Base-by-base conservation (phyloP, 1,284 basidiomycete species). In the Cerioporus squamosus region DNA sequence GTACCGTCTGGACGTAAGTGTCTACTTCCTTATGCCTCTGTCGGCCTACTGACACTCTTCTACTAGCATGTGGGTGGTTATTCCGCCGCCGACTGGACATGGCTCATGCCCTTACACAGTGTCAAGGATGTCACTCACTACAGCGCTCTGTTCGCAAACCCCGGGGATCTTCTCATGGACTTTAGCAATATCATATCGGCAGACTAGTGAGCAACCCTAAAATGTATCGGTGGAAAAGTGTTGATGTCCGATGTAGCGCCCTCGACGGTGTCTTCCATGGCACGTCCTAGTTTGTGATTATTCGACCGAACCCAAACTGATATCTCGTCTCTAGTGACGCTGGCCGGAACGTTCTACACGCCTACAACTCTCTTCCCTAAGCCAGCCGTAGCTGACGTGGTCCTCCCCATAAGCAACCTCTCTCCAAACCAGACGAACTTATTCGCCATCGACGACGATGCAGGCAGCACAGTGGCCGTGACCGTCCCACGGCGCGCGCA, bases 41-140 rank as follows among this genome's bases (percentile, higher is more conserved):
- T 3, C 36, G n/a, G 18, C 7, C 17, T 10, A 8, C 26, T 24
- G 23, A 15, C 42, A 7, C 12, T 47, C n/a, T 24, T 10, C 29
- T 18, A 15, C 23, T 29, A 59, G 57, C 17, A 59, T 59, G 52
- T 59, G 17, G 1, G 57, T 50, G 23, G 6, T 5, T 20, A 15
- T 15, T 36, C 12, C 14, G 9, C 12, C 33, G 33, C 33, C 14
- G 10, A 3, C 3, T 6, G 33, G 12, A 10, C 33, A 15, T 36
- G 6, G 33, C 33, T 36, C 14, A 36, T 36, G 10, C 20, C 64
- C 72, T 81, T 64, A 39, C 22, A 17, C 31, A 61, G 60, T 17
- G 56, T 61, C n/a, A 91, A 91, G 67, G 90, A 91, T 65, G 87
- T 88, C 36, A 86, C 88, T 15, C 82, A 82, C 36, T 91, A 85